Percentiles rank a stretch among this genome's conserved stretches.
Evolutionary conservation across 257 asterid genomes (phyloP).

Genomic region (Fraxinus quadrangulata): DNA sequence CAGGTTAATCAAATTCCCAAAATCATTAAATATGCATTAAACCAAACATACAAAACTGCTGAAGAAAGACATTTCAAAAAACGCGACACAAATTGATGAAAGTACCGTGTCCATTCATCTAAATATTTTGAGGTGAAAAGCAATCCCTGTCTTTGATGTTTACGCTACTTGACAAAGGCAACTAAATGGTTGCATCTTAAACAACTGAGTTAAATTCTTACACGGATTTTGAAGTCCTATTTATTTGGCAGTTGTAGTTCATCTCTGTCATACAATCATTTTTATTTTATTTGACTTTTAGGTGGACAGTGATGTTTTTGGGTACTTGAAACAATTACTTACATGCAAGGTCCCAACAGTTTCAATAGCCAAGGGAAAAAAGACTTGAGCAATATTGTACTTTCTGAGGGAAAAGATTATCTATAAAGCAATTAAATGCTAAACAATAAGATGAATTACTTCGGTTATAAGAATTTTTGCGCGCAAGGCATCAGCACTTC

Average conservation of each 20-base stretch:
- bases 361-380: neutral
- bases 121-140: neutral
- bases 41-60: neutral
- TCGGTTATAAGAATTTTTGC: slow-evolving; percentile 94
- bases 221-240: neutral
- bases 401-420: neutral
- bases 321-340: too few relatives aligned
- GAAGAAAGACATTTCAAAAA: neutral
- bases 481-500: slow-evolving; percentile 90
- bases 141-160: neutral
- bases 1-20: neutral
- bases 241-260: neutral
- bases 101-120: neutral
- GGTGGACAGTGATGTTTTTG: too few relatives aligned
- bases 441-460: slow-evolving; percentile 43
- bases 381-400: neutral
- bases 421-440: neutral
- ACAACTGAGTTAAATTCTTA: neutral
- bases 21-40: neutral
- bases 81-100: neutral
- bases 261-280: too few relatives aligned
- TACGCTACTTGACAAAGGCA: neutral
- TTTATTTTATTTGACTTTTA: too few relatives aligned
- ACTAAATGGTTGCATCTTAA: neutral
- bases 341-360: slow-evolving; percentile 12